phyloP scores from a whole-genome alignment of 495 filamentous ascomycete species.

The Neurospora sp. region DNA sequence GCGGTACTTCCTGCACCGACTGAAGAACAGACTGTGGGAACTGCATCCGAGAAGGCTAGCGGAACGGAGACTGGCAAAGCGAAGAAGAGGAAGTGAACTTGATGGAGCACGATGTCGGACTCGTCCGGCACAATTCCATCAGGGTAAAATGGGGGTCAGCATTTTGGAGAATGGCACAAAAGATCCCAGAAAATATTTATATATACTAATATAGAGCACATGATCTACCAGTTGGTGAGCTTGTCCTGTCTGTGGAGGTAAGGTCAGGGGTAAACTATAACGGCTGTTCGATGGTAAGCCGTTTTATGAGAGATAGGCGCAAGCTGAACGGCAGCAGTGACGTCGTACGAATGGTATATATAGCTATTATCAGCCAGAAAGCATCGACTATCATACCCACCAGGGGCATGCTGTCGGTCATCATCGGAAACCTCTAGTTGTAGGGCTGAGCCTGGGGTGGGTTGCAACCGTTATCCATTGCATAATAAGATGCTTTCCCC shows the following conservation, averaged over 20 bases:
- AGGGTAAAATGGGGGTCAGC: neutral
- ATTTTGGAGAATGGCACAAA: neutral
- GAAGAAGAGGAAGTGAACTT: conserved; percentile 38
- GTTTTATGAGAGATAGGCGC: neutral
- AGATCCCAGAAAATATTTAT: neutral
- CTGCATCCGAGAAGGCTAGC: conserved; percentile 25
- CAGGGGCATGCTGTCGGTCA: neutral
- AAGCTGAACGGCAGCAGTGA: neutral
- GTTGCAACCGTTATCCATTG: neutral
- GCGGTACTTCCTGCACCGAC: neutral
- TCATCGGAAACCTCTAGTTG: neutral
- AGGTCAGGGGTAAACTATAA: neutral
- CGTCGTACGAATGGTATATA: neutral
- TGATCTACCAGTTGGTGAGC: neutral
- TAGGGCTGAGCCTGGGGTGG: neutral
- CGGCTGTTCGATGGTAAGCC: neutral
- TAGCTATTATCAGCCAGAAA: neutral
- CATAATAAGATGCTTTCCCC: neutral
- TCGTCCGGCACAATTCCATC: neutral
- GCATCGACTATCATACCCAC: neutral
- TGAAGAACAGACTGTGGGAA: conserved; percentile 10
- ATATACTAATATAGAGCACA: neutral
- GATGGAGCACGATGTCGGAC: neutral
- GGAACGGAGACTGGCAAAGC: conserved; percentile 33
- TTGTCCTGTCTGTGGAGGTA: neutral